phyloP scores from a whole-genome alignment of 2,329 filamentous ascomycete genomes.

The Aspergillus cejpii region DNA sequence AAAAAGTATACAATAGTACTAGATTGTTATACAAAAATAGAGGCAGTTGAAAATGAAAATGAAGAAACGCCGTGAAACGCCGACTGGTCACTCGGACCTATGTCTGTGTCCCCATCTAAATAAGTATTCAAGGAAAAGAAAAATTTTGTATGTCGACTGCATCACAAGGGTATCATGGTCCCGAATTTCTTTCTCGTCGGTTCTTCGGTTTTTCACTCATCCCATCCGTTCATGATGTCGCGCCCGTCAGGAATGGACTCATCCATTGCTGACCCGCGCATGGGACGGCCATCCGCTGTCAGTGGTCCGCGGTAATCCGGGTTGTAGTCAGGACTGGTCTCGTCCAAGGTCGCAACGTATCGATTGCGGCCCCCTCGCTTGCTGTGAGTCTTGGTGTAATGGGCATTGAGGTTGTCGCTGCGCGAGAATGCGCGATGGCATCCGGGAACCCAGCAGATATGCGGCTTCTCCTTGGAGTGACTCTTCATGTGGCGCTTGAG shows the following conservation, averaged over 20 bases:
- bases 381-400: constrained; percentile 44
- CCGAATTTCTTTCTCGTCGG: constrained; percentile 8
- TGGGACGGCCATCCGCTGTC: constrained; percentile 39
- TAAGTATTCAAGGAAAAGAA: constrained; percentile 25
- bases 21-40: constrained; percentile 1
- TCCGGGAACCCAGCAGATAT: constrained; percentile 41
- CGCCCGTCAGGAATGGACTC: constrained; percentile 29
- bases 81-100: constrained; percentile 16
- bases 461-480: constrained; percentile 41
- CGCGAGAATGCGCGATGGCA: constrained; percentile 40
- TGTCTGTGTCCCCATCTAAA: constrained; percentile 17
- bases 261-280: constrained; percentile 34
- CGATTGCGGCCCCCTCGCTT: constrained; percentile 42
- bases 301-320: constrained; percentile 41
- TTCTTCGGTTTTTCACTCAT: constrained; percentile 21
- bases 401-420: constrained; percentile 43
- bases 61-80: constrained; percentile 20
- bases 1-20: background rate
- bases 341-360: constrained; percentile 43
- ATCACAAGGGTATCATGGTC: constrained; percentile 26
- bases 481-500: constrained; percentile 46
- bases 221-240: constrained; percentile 32
- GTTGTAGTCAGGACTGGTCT: constrained; percentile 39
- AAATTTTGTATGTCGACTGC: constrained; percentile 21
- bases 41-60: constrained; percentile 13